Conservation (phyloP, 257 asterid species). For the Fraxinus pennsylvanica region DNA sequence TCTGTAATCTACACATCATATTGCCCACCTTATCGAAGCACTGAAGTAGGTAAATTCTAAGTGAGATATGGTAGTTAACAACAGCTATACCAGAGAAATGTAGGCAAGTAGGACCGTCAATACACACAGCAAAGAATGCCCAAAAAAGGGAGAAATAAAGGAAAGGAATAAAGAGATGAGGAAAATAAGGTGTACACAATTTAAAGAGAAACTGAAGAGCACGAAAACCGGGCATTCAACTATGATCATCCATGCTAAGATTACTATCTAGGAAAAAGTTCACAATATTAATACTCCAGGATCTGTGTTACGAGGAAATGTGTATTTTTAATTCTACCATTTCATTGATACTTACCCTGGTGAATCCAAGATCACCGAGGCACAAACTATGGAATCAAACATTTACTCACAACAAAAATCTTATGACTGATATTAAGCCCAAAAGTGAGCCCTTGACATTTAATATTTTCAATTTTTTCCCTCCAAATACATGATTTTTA, state of each 20-base stretch:
- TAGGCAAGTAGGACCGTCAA: not conserved
- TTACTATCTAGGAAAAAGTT: too few relatives aligned
- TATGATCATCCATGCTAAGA: not conserved
- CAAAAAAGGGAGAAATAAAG: not conserved
- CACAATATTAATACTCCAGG: not conserved
- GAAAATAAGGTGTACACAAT: not conserved
- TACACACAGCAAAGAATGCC: not conserved
- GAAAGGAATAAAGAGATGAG: not conserved
- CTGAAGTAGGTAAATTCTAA: not conserved
- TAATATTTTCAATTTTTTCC: not conserved
- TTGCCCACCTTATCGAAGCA: not conserved
- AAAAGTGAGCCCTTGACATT: constrained; percentile 10
- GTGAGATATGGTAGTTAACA: not conserved
- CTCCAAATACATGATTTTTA: not conserved
- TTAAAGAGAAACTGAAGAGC: not conserved
- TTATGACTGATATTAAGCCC: constrained; percentile 7
- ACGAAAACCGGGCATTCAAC: not conserved
- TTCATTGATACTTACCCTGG: not conserved
- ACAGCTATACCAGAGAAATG: not conserved
- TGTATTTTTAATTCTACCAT: constrained; percentile 4
- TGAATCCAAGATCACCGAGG: not conserved
- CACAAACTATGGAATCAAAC: not conserved
- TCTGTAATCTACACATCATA: not conserved
- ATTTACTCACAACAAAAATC: constrained; percentile 10
- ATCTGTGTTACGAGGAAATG: not conserved